These are phyloP conservation scores for Fusarium dlaminii DNA, from an alignment of 2,329 filamentous ascomycete genomes.

Conservation along the genomic window DNA sequence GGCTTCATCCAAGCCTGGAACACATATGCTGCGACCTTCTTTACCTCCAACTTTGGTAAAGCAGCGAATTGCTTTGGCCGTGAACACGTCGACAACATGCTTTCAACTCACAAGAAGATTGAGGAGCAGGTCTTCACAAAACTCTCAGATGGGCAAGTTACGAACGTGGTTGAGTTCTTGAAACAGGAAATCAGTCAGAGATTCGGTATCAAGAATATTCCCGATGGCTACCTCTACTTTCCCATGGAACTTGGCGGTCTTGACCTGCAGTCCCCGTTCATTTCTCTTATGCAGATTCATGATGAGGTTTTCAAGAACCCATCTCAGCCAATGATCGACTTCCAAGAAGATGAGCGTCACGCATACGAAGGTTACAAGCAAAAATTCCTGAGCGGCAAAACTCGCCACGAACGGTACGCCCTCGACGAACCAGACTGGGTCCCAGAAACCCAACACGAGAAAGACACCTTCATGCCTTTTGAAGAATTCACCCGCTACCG, in stretches of 20 bases:
- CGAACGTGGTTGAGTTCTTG: conserved; percentile 64
- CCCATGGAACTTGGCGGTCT: conserved; percentile 58
- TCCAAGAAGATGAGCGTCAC: conserved; percentile 48
- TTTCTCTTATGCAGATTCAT: conserved; percentile 53
- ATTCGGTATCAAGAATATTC: conserved; percentile 57
- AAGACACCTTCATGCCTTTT: conserved; percentile 54
- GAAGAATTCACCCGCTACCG: conserved; percentile 56
- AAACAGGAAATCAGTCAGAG: conserved; percentile 60
- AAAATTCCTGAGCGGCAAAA: conserved; percentile 46
- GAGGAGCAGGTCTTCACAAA: conserved; percentile 58
- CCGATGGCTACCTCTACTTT: conserved; percentile 59
- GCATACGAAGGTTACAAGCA: conserved; percentile 49
- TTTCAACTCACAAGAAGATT: conserved; percentile 59
- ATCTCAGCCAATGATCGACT: conserved; percentile 43
- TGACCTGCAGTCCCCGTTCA: conserved; percentile 57
- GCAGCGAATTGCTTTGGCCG: conserved; percentile 62
- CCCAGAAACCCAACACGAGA: conserved; percentile 44
- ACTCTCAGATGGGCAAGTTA: conserved; percentile 36
- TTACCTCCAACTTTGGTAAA: conserved; percentile 62
- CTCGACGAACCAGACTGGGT: conserved; percentile 41
- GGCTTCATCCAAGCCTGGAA: conserved; percentile 62
- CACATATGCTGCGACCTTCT: conserved; percentile 61
- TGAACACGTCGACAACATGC: conserved; percentile 62
- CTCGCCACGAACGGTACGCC: not conserved
- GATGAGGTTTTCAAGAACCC: conserved; percentile 46